Percentiles rank a stretch among this genome's conserved stretches.
Evolutionary conservation across 257 asterid genomes (phyloP).

Genomic region (Knoxia roxburghii): DNA sequence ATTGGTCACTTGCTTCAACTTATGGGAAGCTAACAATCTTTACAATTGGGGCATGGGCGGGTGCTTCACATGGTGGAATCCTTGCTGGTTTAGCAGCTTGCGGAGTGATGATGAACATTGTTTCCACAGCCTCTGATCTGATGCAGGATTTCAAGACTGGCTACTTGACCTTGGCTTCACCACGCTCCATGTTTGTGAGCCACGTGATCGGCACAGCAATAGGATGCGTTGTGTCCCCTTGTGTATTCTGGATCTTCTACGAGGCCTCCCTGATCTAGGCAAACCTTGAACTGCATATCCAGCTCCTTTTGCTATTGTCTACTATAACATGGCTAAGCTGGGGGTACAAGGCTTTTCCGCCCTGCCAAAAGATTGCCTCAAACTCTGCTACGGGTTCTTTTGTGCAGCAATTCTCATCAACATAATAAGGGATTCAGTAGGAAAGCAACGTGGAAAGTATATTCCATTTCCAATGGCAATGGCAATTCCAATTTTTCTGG

Average conservation of each 20-base stretch:
- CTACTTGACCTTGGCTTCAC: conserved; percentile 58
- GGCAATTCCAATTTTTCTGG: conserved; percentile 66
- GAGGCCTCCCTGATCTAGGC: conserved; percentile 51
- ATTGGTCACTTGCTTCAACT: conserved; percentile 61
- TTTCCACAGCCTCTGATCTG: conserved; percentile 56
- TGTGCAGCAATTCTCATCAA: conserved; percentile 49
- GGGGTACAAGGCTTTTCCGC: conserved; percentile 69
- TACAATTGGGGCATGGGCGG: conserved; percentile 60
- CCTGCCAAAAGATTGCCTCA: conserved; percentile 51
- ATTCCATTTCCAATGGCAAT: conserved; percentile 73
- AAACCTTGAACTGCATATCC: conserved; percentile 44
- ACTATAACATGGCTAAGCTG: conserved; percentile 50
- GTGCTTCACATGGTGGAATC: conserved; percentile 48
- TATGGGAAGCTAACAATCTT: conserved; percentile 64
- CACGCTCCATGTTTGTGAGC: conserved; percentile 69
- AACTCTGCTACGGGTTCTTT: conserved; percentile 50
- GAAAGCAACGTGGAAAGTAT: conserved; percentile 38
- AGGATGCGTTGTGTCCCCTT: conserved; percentile 56
- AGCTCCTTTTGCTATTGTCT: conserved; percentile 47
- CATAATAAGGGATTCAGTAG: conserved; percentile 40
- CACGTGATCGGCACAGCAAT: conserved; percentile 67
- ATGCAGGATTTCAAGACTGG: conserved; percentile 72
- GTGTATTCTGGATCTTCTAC: conserved; percentile 61
- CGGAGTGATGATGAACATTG: conserved; percentile 65
- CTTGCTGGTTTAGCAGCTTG: conserved; percentile 63